Percentiles rank a stretch among this genome's conserved stretches.
phyloP scores from a whole-genome alignment of 768 basidiomycete species.

The Mycena metata region DNA sequence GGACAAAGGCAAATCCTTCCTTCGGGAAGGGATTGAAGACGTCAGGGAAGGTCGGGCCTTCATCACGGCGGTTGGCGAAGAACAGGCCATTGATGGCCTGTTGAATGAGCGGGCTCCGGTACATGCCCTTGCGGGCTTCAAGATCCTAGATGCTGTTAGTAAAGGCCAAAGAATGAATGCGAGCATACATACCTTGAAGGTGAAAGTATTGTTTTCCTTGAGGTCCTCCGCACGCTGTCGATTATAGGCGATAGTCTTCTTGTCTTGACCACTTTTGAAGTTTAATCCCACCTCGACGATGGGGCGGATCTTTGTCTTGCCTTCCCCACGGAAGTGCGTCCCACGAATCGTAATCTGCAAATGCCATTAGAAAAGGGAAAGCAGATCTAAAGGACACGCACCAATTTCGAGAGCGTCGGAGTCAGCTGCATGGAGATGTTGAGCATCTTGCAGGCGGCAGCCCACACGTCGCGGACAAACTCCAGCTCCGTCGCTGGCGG shows the following conservation, averaged over 20 bases:
- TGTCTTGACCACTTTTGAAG: conserved; percentile 33
- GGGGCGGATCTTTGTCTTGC: conserved; percentile 34
- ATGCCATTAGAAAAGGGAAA: background rate
- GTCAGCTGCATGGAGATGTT: background rate
- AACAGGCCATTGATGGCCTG: conserved; percentile 34
- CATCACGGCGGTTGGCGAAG: conserved; percentile 21
- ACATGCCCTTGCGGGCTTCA: conserved; percentile 16
- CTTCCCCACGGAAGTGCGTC: conserved; percentile 36
- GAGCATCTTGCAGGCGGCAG: background rate
- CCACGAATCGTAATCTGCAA: background rate
- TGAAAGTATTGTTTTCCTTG: conserved; percentile 28
- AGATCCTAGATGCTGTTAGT: background rate
- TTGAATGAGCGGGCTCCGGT: conserved; percentile 28
- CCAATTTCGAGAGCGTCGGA: background rate
- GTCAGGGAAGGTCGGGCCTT: background rate
- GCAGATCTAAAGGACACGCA: background rate
- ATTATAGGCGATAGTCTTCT: conserved; percentile 29
- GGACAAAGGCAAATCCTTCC: background rate
- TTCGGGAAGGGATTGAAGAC: background rate
- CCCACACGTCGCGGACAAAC: background rate
- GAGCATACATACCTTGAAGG: conserved; percentile 29
- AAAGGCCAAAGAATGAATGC: background rate
- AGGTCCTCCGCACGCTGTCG: conserved; percentile 25
- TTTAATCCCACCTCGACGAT: conserved; percentile 30
- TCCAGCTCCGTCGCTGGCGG: background rate